Evolutionary conservation across 805 yeast species (phyloP).

Genomic region (Yarrowia sp.): DNA sequence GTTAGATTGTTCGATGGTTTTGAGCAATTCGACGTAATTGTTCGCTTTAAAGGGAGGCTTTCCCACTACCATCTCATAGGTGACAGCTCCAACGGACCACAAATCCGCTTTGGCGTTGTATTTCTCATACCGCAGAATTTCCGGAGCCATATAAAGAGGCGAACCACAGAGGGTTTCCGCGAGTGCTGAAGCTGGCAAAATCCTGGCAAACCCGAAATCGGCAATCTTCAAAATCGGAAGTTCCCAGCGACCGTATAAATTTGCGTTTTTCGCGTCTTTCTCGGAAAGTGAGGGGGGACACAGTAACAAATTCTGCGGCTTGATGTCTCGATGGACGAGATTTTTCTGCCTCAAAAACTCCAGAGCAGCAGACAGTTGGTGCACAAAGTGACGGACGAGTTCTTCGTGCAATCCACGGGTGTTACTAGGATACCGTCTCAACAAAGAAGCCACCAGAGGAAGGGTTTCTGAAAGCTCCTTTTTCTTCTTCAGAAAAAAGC

Average conservation of each 20-base stretch:
- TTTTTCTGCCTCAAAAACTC: slow-evolving; percentile 81
- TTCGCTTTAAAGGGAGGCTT: slow-evolving; percentile 94
- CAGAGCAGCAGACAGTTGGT: slow-evolving; percentile 85
- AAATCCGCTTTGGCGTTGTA: slow-evolving; percentile 96
- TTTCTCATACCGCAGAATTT: slow-evolving; percentile 89
- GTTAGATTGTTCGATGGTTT: slow-evolving; percentile 81
- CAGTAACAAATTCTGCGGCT: slow-evolving; percentile 85
- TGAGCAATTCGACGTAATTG: slow-evolving; percentile 87
- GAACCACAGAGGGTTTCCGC: slow-evolving; percentile 98
- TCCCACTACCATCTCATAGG: slow-evolving; percentile 96
- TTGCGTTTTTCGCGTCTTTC: slow-evolving; percentile 60
- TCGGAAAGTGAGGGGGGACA: slow-evolving; percentile 80
- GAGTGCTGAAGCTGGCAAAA: slow-evolving; percentile 88
- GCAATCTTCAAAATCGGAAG: slow-evolving; percentile 92
- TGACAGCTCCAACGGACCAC: slow-evolving; percentile 98
- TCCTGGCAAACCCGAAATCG: slow-evolving; percentile 97
- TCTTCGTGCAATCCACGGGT: slow-evolving; percentile 78
- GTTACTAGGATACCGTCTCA: slow-evolving; percentile 85
- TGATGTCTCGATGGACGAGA: slow-evolving; percentile 92
- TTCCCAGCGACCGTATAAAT: slow-evolving; percentile 82
- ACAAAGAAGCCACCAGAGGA: slow-evolving; percentile 77
- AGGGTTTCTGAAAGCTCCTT: slow-evolving; percentile 73
- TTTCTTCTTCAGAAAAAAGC: slow-evolving; percentile 81
- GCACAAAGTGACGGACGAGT: slow-evolving; percentile 80
- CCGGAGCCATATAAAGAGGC: slow-evolving; percentile 99